These are phyloP conservation scores for Monosporascus sp. DNA, from an alignment of 2,329 filamentous ascomycete species.

Conservation along the genomic window DNA sequence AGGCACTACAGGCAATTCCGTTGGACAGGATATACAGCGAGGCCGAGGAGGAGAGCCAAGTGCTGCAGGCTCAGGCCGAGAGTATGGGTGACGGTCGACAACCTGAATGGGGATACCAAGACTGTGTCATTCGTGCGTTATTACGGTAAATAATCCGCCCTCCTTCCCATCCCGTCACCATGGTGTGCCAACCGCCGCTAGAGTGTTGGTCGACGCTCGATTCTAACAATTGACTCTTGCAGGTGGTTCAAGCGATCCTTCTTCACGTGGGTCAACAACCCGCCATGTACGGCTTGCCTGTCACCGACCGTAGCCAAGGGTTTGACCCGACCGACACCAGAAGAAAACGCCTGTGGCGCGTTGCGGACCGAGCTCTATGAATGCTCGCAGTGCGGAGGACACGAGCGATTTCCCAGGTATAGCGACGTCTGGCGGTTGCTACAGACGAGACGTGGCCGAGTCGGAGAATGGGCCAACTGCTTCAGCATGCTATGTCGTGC, in stretches of 20 bases:
- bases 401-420: constrained; percentile 89
- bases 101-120: constrained; percentile 88
- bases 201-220: too few relatives aligned
- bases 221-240: constrained; percentile 32
- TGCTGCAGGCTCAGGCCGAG: constrained; percentile 65
- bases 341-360: constrained; percentile 85
- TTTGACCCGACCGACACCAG: constrained; percentile 77
- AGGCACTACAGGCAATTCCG: constrained; percentile 76
- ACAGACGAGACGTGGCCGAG: constrained; percentile 78
- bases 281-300: constrained; percentile 74
- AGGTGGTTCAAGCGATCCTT: constrained; percentile 92
- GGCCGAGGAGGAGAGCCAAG: constrained; percentile 87
- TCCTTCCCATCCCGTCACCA: too few relatives aligned
- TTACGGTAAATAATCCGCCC: constrained; percentile 46
- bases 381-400: constrained; percentile 73
- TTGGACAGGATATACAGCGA: constrained; percentile 37
- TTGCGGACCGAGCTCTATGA: constrained; percentile 84
- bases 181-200: too few relatives aligned
- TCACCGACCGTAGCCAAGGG: constrained; percentile 79
- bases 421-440: constrained; percentile 82
- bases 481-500: constrained; percentile 98
- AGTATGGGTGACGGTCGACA: constrained; percentile 59
- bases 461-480: constrained; percentile 97
- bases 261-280: constrained; percentile 96
- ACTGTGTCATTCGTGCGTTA: constrained; percentile 87